Base-by-base conservation (phyloP, 2,329 filamentous ascomycete genomes). In the Stachybotrys chartarum region DNA sequence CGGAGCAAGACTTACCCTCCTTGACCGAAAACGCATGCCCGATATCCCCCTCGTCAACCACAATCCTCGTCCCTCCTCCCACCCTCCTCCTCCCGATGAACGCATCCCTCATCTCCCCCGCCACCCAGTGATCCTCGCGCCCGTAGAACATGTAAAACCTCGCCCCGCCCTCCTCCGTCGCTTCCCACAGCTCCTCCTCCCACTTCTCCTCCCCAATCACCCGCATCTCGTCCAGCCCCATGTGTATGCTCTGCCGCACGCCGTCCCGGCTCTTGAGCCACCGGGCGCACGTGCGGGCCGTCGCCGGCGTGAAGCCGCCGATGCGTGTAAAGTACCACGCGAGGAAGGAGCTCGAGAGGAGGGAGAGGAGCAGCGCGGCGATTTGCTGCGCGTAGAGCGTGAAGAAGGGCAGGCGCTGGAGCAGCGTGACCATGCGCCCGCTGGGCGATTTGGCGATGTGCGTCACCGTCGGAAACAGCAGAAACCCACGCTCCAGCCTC, bases 381-480 rank as follows among this genome's bases (percentile, higher is more conserved):
- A 73, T 64, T 1, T 64, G 51, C 56, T 78, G 75, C 5, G 73
- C 72, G 54, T 72, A 65, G 1, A 62, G 56, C 30, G 75, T 72
- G 2, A 83, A 63, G 3, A 76, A 56, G 1, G 77, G 74, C 5
- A 70, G 66, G 3, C 72, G 71, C 6, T 83, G 63, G 5, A 74
- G 59, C 44, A 61, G 52, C 16, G 57, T 59, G 16, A 69, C 54
- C 51, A 78, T 78, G 55, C 70, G 70, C 1, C 88, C 88, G 31
- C 76, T 83, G 0, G 80, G 76, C 1, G 85, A 88, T 55, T 73
- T 70, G 10, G 83, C 82, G 58, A 92, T 85, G 69, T 90, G 81
- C n/a, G 85, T 79, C 44, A 92, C 78, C 1, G 88, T 90, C 1
- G 88, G 87, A 66, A 91, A 91, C 17, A 92, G 76, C 55, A 91